These are phyloP conservation scores for Vaccinium myrtillus DNA, from an alignment of 148 eudicot species.

Conservation along the genomic window DNA sequence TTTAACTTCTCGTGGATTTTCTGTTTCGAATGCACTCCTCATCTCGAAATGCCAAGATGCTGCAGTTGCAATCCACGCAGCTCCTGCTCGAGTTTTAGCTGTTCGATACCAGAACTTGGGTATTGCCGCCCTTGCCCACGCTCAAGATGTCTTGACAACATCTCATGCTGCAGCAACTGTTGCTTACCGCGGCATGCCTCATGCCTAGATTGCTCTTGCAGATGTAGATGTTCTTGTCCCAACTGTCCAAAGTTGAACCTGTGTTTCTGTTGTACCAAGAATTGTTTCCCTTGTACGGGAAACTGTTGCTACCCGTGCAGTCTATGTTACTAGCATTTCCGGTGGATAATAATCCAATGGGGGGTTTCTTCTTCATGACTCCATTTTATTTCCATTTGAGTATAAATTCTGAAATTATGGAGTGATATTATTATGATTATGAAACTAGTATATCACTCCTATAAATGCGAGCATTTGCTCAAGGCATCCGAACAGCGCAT, in stretches of 20 bases:
- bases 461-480: not conserved
- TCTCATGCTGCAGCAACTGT: conserved; percentile 35
- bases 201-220: conserved; percentile 31
- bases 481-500: not conserved
- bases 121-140: conserved; percentile 43
- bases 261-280: conserved; percentile 49
- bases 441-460: not conserved
- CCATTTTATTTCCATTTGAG: not conserved
- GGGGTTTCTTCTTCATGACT: not conserved
- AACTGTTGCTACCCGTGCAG: conserved; percentile 45
- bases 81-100: conserved; percentile 9
- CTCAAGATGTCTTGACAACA: conserved; percentile 32
- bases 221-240: conserved; percentile 35
- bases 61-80: conserved; percentile 21
- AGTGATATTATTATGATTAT: not conserved
- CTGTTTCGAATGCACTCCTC: conserved; percentile 40
- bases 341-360: conserved; percentile 1
- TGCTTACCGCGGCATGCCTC: conserved; percentile 24
- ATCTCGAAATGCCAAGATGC: conserved; percentile 34
- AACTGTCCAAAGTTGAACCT: conserved; percentile 30
- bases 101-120: conserved; percentile 8
- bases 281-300: conserved; percentile 48
- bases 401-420: not conserved
- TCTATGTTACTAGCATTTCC: conserved; percentile 36
- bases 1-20: conserved; percentile 49